These are phyloP conservation scores for Aureobasidium namibiae DNA, from an alignment of 2,329 filamentous ascomycete species.

Conservation along the genomic window DNA sequence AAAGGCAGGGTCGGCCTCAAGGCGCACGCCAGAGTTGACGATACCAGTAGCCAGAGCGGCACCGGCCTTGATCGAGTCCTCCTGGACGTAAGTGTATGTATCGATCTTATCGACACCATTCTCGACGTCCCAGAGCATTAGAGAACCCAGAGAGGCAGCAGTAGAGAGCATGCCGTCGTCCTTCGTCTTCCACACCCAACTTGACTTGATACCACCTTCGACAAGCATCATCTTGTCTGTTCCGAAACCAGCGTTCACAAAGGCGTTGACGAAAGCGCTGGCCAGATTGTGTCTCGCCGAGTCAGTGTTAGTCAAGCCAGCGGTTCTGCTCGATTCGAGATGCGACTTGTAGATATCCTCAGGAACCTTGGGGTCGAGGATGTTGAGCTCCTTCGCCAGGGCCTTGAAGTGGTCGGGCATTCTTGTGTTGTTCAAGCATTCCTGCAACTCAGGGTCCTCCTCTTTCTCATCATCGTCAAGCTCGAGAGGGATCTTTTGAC, in stretches of 20 bases:
- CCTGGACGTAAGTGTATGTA: slow-evolving; percentile 78
- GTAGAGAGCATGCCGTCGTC: slow-evolving; percentile 97
- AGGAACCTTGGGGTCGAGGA: slow-evolving; percentile 89
- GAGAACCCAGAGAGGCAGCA: slow-evolving; percentile 82
- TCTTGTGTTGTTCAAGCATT: slow-evolving; percentile 80
- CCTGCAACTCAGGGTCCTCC: slow-evolving; percentile 65
- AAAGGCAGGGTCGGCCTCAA: slow-evolving; percentile 84
- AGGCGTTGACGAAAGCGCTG: slow-evolving; percentile 92
- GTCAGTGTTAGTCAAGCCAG: slow-evolving; percentile 87
- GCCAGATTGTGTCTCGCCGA: slow-evolving; percentile 93
- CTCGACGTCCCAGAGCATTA: slow-evolving; percentile 91
- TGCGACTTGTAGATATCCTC: slow-evolving; percentile 99
- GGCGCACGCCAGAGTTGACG: slow-evolving; percentile 82
- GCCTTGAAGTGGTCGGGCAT: slow-evolving; percentile 89
- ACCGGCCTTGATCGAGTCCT: slow-evolving; percentile 82
- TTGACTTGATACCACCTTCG: slow-evolving; percentile 70
- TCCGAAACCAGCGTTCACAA: slow-evolving; percentile 91
- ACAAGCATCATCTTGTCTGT: slow-evolving; percentile 98
- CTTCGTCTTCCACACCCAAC: slow-evolving; percentile 99
- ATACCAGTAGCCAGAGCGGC: slow-evolving; percentile 90
- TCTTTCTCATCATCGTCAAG: slow-evolving; percentile 53
- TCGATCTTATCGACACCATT: slow-evolving; percentile 88
- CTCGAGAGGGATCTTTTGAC: slow-evolving; percentile 81
- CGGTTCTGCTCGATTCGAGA: slow-evolving; percentile 87
- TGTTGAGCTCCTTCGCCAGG: slow-evolving; percentile 90